phyloP scores from a whole-genome alignment of 495 filamentous ascomycete species.

The Penicilliopsis zonata region DNA sequence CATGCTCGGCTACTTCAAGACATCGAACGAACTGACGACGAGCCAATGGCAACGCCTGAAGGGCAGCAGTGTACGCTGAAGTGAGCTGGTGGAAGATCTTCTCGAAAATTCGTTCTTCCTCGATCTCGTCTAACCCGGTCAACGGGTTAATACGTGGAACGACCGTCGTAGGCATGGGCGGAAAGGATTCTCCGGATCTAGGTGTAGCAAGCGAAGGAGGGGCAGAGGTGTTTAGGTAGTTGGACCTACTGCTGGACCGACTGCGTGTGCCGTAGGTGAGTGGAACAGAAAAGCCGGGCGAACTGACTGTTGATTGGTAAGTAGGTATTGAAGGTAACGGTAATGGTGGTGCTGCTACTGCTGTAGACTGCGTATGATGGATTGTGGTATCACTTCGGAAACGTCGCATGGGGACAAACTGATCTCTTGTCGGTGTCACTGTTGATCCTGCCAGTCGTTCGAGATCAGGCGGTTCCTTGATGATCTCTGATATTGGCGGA shows the following conservation, averaged over 20 bases:
- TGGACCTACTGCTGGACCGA: constrained; percentile 39
- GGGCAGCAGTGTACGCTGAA: constrained; percentile 51
- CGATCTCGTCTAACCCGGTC: constrained; percentile 48
- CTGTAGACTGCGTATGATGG: constrained; percentile 38
- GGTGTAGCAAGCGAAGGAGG: constrained; percentile 49
- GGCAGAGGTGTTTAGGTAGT: constrained; percentile 33
- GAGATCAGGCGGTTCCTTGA: constrained; percentile 9
- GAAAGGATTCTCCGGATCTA: constrained; percentile 69
- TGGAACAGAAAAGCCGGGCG: constrained; percentile 22
- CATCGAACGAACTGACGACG: constrained; percentile 46
- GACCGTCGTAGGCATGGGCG: constrained; percentile 35
- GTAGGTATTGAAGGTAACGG: constrained; percentile 14
- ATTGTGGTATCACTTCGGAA: constrained; percentile 51
- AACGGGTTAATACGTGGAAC: constrained; percentile 36
- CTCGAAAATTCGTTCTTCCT: constrained; percentile 71
- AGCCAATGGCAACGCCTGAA: constrained; percentile 52
- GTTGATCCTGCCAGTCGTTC: constrained; percentile 35
- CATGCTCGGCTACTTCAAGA: constrained; percentile 32
- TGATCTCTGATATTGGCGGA: constrained; percentile 13
- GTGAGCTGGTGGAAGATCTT: constrained; percentile 63
- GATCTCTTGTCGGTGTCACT: constrained; percentile 50
- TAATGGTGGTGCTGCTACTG: constrained; percentile 13
- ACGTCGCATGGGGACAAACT: constrained; percentile 34
- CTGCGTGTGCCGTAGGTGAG: constrained; percentile 27
- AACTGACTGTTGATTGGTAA: constrained; percentile 18